Percentiles rank a stretch among this genome's conserved stretches.
These are phyloP conservation scores for Monosporascus cannonballus DNA, from an alignment of 2,329 filamentous ascomycete species.

Conservation along the genomic window DNA sequence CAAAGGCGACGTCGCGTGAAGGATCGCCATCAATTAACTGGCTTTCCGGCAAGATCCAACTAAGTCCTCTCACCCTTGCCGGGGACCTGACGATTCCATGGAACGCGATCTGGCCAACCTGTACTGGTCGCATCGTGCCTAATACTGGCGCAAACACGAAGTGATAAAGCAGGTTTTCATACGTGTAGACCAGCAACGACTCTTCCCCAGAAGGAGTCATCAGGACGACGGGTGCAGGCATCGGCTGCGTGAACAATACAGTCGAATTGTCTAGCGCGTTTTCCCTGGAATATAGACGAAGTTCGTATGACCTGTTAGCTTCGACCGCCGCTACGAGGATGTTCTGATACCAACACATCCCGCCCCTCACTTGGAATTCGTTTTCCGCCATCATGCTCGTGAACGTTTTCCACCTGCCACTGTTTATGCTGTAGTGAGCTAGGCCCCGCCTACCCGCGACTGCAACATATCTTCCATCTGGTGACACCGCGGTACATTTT, in stretches of 20 bases:
- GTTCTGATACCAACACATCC: constrained; percentile 99
- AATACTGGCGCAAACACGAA: constrained; percentile 75
- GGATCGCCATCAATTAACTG: constrained; percentile 89
- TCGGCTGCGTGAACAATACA: constrained; percentile 67
- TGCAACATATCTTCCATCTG: constrained; percentile 89
- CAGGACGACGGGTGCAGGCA: constrained; percentile 83
- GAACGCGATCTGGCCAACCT: constrained; percentile 97
- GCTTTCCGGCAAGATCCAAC: constrained; percentile 89
- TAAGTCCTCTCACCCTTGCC: constrained; percentile 83
- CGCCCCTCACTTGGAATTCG: constrained; percentile 85
- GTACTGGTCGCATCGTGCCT: constrained; percentile 69
- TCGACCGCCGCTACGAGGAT: constrained; percentile 93
- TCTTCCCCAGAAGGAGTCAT: constrained; percentile 87
- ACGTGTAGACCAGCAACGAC: constrained; percentile 91
- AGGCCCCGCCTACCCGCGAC: constrained; percentile 90
- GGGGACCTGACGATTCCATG: constrained; percentile 94
- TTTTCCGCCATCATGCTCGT: constrained; percentile 74
- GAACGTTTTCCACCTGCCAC: constrained; percentile 94
- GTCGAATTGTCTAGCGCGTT: constrained; percentile 66
- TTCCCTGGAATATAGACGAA: constrained; percentile 91
- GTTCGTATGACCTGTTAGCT: constrained; percentile 70
- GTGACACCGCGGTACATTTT: constrained; percentile 76
- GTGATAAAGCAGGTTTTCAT: constrained; percentile 93
- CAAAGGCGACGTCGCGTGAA: constrained; percentile 88
- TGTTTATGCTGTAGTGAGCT: constrained; percentile 92